Percentiles rank a stretch among this genome's conserved stretches.
Conservation (phyloP, 2,329 filamentous ascomycete genomes). For the Cercospora brassicicola region DNA sequence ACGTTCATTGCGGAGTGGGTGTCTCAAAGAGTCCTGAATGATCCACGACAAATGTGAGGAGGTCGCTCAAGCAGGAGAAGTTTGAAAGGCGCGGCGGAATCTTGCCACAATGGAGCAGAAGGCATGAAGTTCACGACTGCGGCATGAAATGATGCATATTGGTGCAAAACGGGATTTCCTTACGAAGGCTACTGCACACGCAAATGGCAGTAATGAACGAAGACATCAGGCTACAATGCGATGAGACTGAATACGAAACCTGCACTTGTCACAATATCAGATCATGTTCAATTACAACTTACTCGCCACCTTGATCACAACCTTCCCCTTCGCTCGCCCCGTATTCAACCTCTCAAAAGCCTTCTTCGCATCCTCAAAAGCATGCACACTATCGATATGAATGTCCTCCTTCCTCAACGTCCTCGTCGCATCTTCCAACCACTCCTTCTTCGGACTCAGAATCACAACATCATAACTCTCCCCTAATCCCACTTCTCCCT, state of each 20-base stretch:
- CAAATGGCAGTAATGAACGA: no score
- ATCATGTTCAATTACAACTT: conserved; percentile 5
- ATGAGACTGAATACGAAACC: not conserved
- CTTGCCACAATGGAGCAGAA: not conserved
- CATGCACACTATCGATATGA: conserved; percentile 58
- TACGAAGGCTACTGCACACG: not conserved
- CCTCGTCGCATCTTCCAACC: conserved; percentile 54
- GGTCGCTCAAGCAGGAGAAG: not conserved
- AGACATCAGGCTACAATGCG: no score
- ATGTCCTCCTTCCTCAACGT: conserved; percentile 56
- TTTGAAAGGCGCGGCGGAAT: no score
- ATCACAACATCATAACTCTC: conserved; percentile 46
- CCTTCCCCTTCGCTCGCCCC: conserved; percentile 39
- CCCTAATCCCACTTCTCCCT: conserved; percentile 43
- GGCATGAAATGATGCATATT: no score
- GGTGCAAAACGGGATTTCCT: not conserved
- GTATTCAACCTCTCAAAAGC: conserved; percentile 41
- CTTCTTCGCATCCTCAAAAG: conserved; percentile 55
- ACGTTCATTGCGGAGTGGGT: not conserved
- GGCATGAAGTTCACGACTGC: not conserved
- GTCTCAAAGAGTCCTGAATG: not conserved
- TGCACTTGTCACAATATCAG: not conserved
- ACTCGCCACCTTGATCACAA: conserved; percentile 32
- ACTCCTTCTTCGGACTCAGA: conserved; percentile 46
- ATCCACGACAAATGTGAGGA: no score